Evolutionary conservation across 148 eudicot genomes (phyloP).

Genomic region (Dysphania ambrosioides): DNA sequence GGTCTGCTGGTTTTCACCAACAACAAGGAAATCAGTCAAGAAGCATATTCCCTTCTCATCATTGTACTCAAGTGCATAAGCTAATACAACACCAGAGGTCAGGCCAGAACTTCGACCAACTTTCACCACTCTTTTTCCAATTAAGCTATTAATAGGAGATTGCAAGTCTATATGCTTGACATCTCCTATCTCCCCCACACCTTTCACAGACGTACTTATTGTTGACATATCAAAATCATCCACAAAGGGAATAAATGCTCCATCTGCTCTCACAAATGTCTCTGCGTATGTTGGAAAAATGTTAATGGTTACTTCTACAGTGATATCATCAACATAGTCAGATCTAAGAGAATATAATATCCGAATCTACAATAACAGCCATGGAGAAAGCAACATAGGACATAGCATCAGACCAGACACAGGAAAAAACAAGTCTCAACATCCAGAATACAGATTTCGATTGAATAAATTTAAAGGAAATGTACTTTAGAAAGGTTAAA

Average conservation of each 20-base stretch:
- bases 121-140: slow-evolving; percentile 91
- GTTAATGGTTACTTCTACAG: not conserved
- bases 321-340: not conserved
- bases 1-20: slow-evolving; percentile 92
- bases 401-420: slow-evolving; percentile 2
- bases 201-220: slow-evolving; percentile 82
- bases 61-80: slow-evolving; percentile 95
- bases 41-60: slow-evolving; percentile 97
- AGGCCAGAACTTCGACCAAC: slow-evolving; percentile 98
- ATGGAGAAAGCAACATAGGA: not conserved
- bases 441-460: not conserved
- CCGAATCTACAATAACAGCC: not conserved
- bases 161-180: slow-evolving; percentile 84
- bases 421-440: not conserved
- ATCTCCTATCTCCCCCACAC: slow-evolving; percentile 84
- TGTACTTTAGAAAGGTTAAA: not conserved
- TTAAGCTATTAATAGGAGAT: slow-evolving; percentile 69
- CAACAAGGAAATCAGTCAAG: slow-evolving; percentile 92
- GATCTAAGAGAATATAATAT: not conserved
- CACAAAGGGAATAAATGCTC: slow-evolving; percentile 92
- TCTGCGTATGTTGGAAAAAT: slow-evolving; percentile 44
- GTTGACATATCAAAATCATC: slow-evolving; percentile 86
- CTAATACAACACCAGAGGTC: slow-evolving; percentile 78
- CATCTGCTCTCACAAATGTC: slow-evolving; percentile 99
- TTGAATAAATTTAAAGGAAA: not conserved